Percentiles rank a stretch among this genome's conserved stretches.
These are phyloP conservation scores for Monilinia fructigena DNA, from an alignment of 2,329 filamentous ascomycete species.

Conservation along the genomic window DNA sequence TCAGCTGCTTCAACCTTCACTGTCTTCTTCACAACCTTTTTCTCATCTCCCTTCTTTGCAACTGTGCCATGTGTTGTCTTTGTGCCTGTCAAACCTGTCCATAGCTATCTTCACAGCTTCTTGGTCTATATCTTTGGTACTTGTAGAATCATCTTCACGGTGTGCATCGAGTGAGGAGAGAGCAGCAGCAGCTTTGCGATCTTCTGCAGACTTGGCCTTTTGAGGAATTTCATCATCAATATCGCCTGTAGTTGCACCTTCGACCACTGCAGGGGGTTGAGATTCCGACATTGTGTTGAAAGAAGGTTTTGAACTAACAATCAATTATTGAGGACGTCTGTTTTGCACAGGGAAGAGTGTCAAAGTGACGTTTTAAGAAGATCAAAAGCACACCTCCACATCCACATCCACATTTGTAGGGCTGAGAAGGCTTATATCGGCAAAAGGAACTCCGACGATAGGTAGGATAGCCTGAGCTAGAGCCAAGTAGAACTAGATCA, in stretches of 20 bases:
- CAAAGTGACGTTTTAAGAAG: not conserved
- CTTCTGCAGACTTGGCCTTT: slow-evolving; percentile 66
- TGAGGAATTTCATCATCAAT: slow-evolving; percentile 54
- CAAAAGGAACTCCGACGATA: not conserved
- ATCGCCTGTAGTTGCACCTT: slow-evolving; percentile 60
- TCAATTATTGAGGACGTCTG: no score
- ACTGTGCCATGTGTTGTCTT: slow-evolving; percentile 36
- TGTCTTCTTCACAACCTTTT: slow-evolving; percentile 54
- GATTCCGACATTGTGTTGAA: slow-evolving; percentile 56
- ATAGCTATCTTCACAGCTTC: slow-evolving; percentile 74
- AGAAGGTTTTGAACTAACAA: no score
- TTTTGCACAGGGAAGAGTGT: no score
- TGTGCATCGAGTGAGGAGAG: slow-evolving; percentile 65
- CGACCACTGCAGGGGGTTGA: slow-evolving; percentile 56
- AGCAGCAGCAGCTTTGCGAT: slow-evolving; percentile 73
- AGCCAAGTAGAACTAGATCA: not conserved
- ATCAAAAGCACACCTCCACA: slow-evolving; percentile 10
- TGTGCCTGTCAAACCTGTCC: slow-evolving; percentile 58
- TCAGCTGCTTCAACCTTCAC: slow-evolving; percentile 75
- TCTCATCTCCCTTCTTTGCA: slow-evolving; percentile 47
- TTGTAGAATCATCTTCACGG: slow-evolving; percentile 48
- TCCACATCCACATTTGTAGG: slow-evolving; percentile 18
- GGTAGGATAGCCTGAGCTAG: not conserved
- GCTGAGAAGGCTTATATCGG: slow-evolving; percentile 8
- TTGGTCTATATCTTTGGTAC: slow-evolving; percentile 55